These are phyloP conservation scores for Rubia yunnanensis DNA, from an alignment of 257 asterid genomes.

Conservation along the genomic window DNA sequence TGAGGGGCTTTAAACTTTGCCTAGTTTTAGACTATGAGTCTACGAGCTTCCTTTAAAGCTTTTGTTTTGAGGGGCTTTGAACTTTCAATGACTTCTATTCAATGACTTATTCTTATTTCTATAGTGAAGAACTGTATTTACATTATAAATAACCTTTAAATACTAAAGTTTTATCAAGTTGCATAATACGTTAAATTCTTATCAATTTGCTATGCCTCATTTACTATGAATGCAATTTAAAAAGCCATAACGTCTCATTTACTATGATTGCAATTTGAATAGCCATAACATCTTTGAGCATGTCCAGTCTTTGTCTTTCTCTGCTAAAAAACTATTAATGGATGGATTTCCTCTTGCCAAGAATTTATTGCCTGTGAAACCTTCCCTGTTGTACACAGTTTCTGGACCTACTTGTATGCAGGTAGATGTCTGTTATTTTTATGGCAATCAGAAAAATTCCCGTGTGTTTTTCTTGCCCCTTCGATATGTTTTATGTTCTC, in stretches of 20 bases:
- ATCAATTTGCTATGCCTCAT: neutral
- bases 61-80: neutral
- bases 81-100: neutral
- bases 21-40: too few relatives aligned
- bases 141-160: neutral
- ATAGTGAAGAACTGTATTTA: neutral
- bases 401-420: neutral
- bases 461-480: neutral
- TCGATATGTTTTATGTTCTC: neutral
- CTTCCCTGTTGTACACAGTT: neutral
- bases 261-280: neutral
- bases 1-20: too few relatives aligned
- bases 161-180: neutral
- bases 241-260: neutral
- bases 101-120: neutral
- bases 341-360: neutral
- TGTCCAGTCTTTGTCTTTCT: neutral
- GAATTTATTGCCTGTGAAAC: neutral
- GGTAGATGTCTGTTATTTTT: neutral
- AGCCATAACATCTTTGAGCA: neutral
- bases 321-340: neutral
- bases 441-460: neutral
- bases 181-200: neutral
- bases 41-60: too few relatives aligned
- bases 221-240: neutral